phyloP scores from a whole-genome alignment of 2,329 filamentous ascomycete genomes.

The Cyclaneusma minus region DNA sequence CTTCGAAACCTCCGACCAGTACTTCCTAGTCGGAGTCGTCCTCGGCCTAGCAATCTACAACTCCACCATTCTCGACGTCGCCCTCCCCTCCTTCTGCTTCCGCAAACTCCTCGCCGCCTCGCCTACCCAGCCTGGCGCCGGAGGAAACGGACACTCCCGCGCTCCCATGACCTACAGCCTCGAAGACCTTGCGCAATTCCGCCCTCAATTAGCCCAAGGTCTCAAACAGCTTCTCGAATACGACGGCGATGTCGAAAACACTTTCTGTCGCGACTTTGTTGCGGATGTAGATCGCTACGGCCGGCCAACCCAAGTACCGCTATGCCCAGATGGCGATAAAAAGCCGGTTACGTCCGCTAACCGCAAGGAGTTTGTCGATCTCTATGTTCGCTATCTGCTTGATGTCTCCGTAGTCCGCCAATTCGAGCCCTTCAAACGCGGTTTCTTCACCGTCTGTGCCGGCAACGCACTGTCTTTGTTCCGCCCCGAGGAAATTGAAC shows the following conservation, averaged over 20 bases:
- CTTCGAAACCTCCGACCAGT: constrained; percentile 84
- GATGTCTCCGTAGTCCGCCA: constrained; percentile 66
- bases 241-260: constrained; percentile 67
- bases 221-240: constrained; percentile 65
- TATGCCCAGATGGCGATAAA: constrained; percentile 59
- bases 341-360: constrained; percentile 73
- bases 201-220: constrained; percentile 60
- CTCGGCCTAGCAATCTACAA: constrained; percentile 89
- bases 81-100: constrained; percentile 78
- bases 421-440: constrained; percentile 86
- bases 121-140: constrained; percentile 40
- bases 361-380: constrained; percentile 70
- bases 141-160: constrained; percentile 40
- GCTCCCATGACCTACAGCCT: constrained; percentile 57
- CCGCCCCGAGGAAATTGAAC: constrained; percentile 79
- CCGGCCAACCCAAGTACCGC: constrained; percentile 45
- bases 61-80: constrained; percentile 80
- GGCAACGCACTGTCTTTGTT: constrained; percentile 81
- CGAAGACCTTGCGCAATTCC: constrained; percentile 70
- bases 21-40: constrained; percentile 76
- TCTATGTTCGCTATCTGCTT: constrained; percentile 68
- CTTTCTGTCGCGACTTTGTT: constrained; percentile 71
- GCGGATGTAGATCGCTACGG: constrained; percentile 67
- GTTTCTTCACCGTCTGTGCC: constrained; percentile 83
- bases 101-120: constrained; percentile 70